A percentile compares a stretch with the other conserved stretches of the same genome.
These are phyloP conservation scores for Fusarium virguliforme DNA, from an alignment of 2,329 filamentous ascomycete species.

Conservation along the genomic window DNA sequence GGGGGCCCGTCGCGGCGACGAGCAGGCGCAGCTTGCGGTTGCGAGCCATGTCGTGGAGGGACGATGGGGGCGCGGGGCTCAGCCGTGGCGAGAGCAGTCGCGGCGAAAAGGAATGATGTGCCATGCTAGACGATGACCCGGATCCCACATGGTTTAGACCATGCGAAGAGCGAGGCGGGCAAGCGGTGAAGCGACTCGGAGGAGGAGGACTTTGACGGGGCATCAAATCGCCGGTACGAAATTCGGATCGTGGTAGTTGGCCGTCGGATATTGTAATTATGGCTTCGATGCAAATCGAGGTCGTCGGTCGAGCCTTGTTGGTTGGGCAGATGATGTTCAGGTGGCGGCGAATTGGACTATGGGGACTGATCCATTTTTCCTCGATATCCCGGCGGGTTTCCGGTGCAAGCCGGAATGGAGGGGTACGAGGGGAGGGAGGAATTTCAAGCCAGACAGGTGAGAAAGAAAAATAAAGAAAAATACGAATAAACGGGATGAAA, in stretches of 20 bases:
- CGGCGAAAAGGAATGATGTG: conserved; percentile 53
- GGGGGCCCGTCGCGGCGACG: conserved; percentile 76
- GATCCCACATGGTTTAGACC: conserved; percentile 53
- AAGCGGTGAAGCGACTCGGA: conserved; percentile 51
- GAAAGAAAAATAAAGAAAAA: not conserved
- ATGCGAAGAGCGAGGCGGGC: conserved; percentile 46
- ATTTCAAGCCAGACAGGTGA: not conserved
- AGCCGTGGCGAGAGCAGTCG: conserved; percentile 44
- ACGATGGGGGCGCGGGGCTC: conserved; percentile 53
- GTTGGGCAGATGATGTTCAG: conserved; percentile 45
- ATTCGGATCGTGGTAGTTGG: conserved; percentile 17
- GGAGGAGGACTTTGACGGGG: conserved; percentile 51
- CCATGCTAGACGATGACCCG: conserved; percentile 53
- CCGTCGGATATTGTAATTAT: conserved; percentile 2
- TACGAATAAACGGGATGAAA: not conserved
- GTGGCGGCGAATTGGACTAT: conserved; percentile 38
- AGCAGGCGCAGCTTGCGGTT: conserved; percentile 72
- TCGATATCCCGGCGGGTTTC: conserved; percentile 41
- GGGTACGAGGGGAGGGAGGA: conserved; percentile 21
- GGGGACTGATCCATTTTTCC: conserved; percentile 46
- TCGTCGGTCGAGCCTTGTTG: conserved; percentile 15
- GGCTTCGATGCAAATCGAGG: conserved; percentile 1
- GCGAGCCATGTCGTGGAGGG: conserved; percentile 57
- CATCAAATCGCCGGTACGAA: conserved; percentile 53
- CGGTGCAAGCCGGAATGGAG: conserved; percentile 50